Evolutionary conservation across 169 alveolate species (phyloP), one percentile per base, ranked within the genome.

Genomic region (Plasmodium coatneyi): DNA sequence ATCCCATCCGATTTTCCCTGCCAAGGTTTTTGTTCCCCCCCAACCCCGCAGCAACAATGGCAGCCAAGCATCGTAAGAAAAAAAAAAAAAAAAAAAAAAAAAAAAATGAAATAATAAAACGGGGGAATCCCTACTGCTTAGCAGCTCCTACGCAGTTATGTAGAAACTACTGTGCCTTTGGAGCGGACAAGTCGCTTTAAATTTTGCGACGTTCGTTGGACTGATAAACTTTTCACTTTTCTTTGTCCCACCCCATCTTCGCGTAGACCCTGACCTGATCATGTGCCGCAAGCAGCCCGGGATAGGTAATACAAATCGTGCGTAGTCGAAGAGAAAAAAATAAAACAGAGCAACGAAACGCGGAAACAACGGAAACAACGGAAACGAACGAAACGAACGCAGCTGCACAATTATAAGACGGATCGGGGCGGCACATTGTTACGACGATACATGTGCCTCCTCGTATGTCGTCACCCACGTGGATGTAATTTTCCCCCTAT

Each of bases 271-370:
- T 32, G 99, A 98, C 95, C 94, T 99, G 92, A 97, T 99, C 41
- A 98, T 99, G 99, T 99, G 99, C 96, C 96, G 99, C 84, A 99
- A 98, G 93, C 99, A 99, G 84, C 99, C 99, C 49, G 99, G 99
- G 79, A 98, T 98, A 25, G 97, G 98, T 97, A 94, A 71, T 93
- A 41, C 76, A 22, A 5, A 7, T 12, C 0, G n/a, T 25, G 76
- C 10, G 22, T n/a, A 5, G 41, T 7, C 76, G 30, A 12, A 19
- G 54, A 4, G 70, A 46, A 66, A 39, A 10, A 74, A 72, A 3
- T 4, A 46, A 46, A 46, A 46, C 5, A 12, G n/a, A 46, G n/a
- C 56, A 4, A 46, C n/a, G 4, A 46, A 46, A 32, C 46, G 9
- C 10, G 1, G 46, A 0, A 5, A 14, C 60, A 49, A 12, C 25